Evolutionary conservation across 345 rosid genomes (phyloP), one percentile per base, ranked within the genome.

Genomic region (Dimocarpus longan): DNA sequence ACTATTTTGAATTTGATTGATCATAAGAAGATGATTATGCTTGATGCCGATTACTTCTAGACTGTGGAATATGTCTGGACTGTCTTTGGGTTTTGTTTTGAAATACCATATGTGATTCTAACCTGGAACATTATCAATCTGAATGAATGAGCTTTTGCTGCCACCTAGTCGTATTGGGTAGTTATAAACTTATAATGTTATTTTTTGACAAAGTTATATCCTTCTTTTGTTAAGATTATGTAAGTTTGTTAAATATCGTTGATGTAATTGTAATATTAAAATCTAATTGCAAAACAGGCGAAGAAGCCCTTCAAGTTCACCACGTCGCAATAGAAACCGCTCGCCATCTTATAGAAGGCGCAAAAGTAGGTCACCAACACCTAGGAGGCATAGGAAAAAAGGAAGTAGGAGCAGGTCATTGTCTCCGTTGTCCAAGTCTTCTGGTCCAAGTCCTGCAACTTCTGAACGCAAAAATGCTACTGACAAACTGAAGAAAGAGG

Each of bases 311-410:
- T 88, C 87, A 10, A 77, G 56, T 77, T 90, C 88, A 43, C 84
- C 87, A 37, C 80, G 88, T 24, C 79, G 83, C 66, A 80, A 75
- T 52, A 80, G 82, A 66, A 90, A 88, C 68, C 86, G 84, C 5
- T 90, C 83, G 4, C 79, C 88, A 1, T 86, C 89, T 74, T 75
- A 83, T 24, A 85, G 94, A 81, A 89, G 89, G 78, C 93, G 90
- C 56, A 90, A 86, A 76, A 91, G 87, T 32, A 90, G 80, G 19
- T 93, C 97, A 76, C 93, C 93, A 6, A 68, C 85, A 21, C 90
- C 88, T 0, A 85, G 90, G 84, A 87, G 84, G 70, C 92, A 75
- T 71, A 82, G 86, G 62, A 82, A 87, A 12, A 90, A 74, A 42
- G 66, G 78, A 44, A 87, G 88, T 77, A 80, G 78, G 65, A 85